phyloP scores from a whole-genome alignment of 2,329 filamentous ascomycete species.

The Furcasterigmium furcatum region DNA sequence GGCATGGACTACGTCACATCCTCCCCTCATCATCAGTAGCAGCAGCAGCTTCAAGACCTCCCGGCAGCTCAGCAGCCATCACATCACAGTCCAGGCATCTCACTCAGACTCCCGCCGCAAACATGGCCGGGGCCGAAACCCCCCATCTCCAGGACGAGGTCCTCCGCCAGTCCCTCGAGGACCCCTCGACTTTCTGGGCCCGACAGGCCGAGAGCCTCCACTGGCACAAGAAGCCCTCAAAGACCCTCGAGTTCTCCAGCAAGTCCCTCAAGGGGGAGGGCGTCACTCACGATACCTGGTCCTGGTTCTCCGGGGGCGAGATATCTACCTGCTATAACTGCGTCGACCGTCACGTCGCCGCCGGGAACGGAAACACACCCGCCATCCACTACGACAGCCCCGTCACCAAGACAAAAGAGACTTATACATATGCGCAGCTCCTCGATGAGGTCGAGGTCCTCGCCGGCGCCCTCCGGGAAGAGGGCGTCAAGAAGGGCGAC shows the following conservation, averaged over 20 bases:
- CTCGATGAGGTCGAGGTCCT: constrained; percentile 77
- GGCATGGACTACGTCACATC: too few relatives aligned
- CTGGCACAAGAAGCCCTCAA: constrained; percentile 76
- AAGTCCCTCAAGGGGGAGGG: constrained; percentile 60
- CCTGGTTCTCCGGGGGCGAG: constrained; percentile 86
- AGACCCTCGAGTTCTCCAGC: constrained; percentile 54
- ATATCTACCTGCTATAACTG: constrained; percentile 93
- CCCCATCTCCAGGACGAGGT: constrained; percentile 49
- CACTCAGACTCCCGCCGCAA: not conserved
- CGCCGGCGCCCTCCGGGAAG: constrained; percentile 76
- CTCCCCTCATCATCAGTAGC: too few relatives aligned
- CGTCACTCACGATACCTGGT: constrained; percentile 71
- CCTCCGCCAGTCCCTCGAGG: constrained; percentile 56
- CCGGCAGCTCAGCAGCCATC: not conserved
- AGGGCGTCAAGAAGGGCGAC: constrained; percentile 80
- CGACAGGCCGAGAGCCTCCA: constrained; percentile 70
- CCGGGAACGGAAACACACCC: constrained; percentile 67
- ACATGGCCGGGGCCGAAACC: constrained; percentile 14
- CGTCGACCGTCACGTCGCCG: constrained; percentile 81
- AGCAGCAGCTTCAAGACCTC: too few relatives aligned
- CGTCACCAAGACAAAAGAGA: constrained; percentile 70
- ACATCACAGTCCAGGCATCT: too few relatives aligned
- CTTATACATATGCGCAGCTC: constrained; percentile 71
- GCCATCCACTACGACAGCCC: constrained; percentile 89
- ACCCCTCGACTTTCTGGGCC: constrained; percentile 73